Conservation (phyloP, 2,329 filamentous ascomycete genomes). For the Myriosclerotinia duriaeana region DNA sequence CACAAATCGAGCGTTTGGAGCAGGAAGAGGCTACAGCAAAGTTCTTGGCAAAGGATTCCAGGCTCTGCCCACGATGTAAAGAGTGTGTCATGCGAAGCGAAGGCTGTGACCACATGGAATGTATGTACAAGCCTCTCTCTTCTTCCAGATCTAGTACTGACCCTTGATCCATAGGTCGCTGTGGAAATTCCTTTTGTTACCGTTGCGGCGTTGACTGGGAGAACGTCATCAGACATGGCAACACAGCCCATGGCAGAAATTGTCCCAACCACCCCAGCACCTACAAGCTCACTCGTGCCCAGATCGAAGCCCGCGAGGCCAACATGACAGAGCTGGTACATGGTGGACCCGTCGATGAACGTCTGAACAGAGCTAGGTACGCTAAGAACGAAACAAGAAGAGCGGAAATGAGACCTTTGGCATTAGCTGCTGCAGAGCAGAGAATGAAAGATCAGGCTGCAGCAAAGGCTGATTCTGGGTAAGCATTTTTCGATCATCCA, state of each 20-base stretch:
- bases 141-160: background rate
- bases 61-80: conserved; percentile 32
- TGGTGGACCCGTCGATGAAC: conserved; percentile 29
- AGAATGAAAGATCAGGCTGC: conserved; percentile 18
- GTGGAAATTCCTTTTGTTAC: conserved; percentile 34
- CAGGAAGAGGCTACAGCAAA: conserved; percentile 34
- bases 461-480: background rate
- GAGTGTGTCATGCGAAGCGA: conserved; percentile 29
- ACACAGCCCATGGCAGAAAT: conserved; percentile 26
- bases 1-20: conserved; percentile 34
- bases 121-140: conserved; percentile 10
- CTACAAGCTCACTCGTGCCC: background rate
- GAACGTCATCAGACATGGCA: conserved; percentile 31
- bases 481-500: background rate
- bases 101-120: conserved; percentile 35
- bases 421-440: conserved; percentile 28
- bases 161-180: conserved; percentile 20
- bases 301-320: conserved; percentile 9
- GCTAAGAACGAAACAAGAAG: conserved; percentile 23
- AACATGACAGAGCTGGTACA: conserved; percentile 28
- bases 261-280: conserved; percentile 15
- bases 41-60: conserved; percentile 28
- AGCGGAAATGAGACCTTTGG: conserved; percentile 25
- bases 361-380: conserved; percentile 24
- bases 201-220: conserved; percentile 31